Conservation (phyloP, 2,329 filamentous ascomycete genomes). For the Sarocladium strictum region DNA sequence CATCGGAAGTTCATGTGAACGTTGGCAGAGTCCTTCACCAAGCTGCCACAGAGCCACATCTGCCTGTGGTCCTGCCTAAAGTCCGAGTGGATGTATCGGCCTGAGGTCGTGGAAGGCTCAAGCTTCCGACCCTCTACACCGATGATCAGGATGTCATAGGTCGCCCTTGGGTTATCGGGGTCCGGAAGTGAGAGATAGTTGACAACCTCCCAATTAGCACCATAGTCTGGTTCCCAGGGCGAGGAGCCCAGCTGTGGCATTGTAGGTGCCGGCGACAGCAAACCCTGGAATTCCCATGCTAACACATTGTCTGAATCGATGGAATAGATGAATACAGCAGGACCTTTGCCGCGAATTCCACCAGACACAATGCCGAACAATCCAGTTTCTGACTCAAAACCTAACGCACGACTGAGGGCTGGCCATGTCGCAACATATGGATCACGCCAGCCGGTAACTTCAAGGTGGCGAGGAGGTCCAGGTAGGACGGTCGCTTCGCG, state of each 20-base stretch:
- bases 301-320: not conserved
- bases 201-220: not conserved
- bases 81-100: not conserved
- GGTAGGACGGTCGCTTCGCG: not conserved
- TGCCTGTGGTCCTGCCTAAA: not conserved
- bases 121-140: not conserved
- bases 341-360: not conserved
- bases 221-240: not conserved
- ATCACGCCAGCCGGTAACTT: slow-evolving; percentile 6
- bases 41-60: not conserved
- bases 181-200: not conserved
- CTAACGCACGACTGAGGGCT: not conserved
- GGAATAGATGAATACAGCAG: not conserved
- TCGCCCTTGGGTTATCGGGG: not conserved
- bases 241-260: not conserved
- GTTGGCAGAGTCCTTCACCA: not conserved
- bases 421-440: not conserved
- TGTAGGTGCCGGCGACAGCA: not conserved
- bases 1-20: not conserved
- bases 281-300: not conserved
- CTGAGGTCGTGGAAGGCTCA: not conserved
- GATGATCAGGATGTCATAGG: not conserved
- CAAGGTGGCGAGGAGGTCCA: not conserved
- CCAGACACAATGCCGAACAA: not conserved
- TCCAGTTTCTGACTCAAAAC: not conserved